Percentiles rank a stretch among this genome's conserved stretches.
These are phyloP conservation scores for Termitomyces sp. DNA, from an alignment of 768 basidiomycete species.

Conservation along the genomic window DNA sequence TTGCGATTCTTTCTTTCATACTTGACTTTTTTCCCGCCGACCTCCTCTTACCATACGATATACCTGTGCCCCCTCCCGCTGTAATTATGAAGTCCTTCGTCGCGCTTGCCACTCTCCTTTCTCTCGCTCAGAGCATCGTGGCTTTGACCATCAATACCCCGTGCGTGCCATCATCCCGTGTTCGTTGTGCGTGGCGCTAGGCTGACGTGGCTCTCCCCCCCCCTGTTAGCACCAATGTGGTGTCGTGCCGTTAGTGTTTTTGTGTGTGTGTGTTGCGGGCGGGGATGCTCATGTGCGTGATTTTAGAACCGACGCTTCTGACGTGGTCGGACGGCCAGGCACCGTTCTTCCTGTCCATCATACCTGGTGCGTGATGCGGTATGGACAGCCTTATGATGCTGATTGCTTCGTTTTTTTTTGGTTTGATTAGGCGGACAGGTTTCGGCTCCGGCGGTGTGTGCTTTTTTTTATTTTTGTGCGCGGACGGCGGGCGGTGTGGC, in stretches of 20 bases:
- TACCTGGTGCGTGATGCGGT: constrained; percentile 46
- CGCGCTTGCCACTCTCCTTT: constrained; percentile 27
- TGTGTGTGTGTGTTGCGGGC: too few relatives aligned
- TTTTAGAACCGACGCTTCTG: constrained; percentile 53
- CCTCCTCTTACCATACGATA: constrained; percentile 1
- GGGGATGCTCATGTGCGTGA: too few relatives aligned
- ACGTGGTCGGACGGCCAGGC: constrained; percentile 44
- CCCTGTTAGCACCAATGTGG: constrained; percentile 28
- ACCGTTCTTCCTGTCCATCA: constrained; percentile 55
- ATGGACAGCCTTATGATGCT: too few relatives aligned
- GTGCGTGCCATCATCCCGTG: constrained; percentile 34
- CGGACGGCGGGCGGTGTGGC: background rate
- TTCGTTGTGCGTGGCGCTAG: background rate
- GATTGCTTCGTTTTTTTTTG: too few relatives aligned
- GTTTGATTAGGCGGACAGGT: constrained; percentile 55
- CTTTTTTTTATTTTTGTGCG: background rate
- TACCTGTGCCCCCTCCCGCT: constrained; percentile 2
- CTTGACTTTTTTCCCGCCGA: constrained; percentile 4
- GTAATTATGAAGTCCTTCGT: constrained; percentile 34
- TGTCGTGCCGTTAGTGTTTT: constrained; percentile 52
- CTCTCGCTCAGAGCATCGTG: constrained; percentile 30
- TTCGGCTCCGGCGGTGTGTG: constrained; percentile 43
- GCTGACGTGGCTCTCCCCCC: background rate
- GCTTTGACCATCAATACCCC: constrained; percentile 62
- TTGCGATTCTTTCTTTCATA: background rate